Conservation (phyloP, 768 basidiomycete species). For the Amyloporia xantha region DNA sequence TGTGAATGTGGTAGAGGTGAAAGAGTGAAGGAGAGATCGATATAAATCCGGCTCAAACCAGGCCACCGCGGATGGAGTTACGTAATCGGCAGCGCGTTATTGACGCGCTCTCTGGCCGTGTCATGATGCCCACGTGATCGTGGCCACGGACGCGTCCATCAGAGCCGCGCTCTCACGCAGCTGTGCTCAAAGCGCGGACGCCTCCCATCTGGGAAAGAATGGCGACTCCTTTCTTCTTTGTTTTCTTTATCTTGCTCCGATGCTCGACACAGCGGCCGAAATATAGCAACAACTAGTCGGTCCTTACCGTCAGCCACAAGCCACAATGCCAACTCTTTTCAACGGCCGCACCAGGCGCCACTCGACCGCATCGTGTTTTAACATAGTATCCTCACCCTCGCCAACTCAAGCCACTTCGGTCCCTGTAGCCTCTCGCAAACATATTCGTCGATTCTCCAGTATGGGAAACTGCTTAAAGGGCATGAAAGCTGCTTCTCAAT, state of each 20-base stretch:
- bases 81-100: conserved; percentile 1
- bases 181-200: neutral
- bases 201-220: neutral
- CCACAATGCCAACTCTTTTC: neutral
- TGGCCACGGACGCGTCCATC: neutral
- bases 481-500: neutral
- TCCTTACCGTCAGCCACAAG: too few relatives aligned
- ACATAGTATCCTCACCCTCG: neutral
- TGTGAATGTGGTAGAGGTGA: neutral
- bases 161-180: neutral
- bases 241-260: neutral
- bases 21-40: neutral
- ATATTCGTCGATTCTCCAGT: neutral
- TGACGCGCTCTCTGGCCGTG: neutral
- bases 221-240: neutral
- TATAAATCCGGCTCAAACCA: neutral
- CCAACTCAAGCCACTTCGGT: neutral
- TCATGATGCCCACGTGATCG: neutral
- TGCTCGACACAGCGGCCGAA: neutral
- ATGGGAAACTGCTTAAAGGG: neutral
- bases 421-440: neutral
- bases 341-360: neutral
- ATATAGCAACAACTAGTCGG: neutral
- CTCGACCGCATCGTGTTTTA: neutral
- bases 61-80: neutral